Evolutionary conservation across 352 stramenopile genomes (phyloP), one percentile per base, ranked within the genome.

Genomic region (Phytophthora chlamydospora): DNA sequence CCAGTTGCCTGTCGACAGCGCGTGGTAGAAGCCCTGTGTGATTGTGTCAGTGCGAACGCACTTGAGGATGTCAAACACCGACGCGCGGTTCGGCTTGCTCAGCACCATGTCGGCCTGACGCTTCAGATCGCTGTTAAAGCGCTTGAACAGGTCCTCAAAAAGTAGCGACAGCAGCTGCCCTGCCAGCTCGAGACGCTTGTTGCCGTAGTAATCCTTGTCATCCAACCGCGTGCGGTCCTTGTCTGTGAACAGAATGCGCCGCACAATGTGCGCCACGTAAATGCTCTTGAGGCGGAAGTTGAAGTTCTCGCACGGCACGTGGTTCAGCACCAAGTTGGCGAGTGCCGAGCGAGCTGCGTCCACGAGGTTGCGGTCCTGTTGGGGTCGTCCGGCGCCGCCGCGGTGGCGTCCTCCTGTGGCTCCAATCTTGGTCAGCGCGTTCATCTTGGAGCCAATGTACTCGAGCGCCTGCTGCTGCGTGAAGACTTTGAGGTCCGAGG

Each of bases 151-250:
- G 80, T 99, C 97, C 75, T 99, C 98, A 83, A 99, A 99, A 12
- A 99, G 81, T 38, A 99, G 75, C 29, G 93, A 98, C 14, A 99
- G 83, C 43, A 99, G 75, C 78, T 98, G 97, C 21, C 98, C 98
- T 9, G 97, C 97, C 19, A 99, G 83, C 71, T 99, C 98, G n/a
- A 99, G 75, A 48, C 98, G 89, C 78, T 99, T 99, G 79, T 99
- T 99, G 19, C 97, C 98, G 66, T 99, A 99, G 78, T 99, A 99
- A 78, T 99, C 98, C 75, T 99, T 99, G 76, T 99, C 97, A 71
- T 99, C 97, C 46, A 99, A 76, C 7, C 82, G 84, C 55, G 84
- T 93, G 50, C 94, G 79, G 62, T 96, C 85, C 64, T 90, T 90
- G 68, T 95, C 85, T 19, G 88, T 96, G 45, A 89, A 82, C 24